Evolutionary conservation across 2,329 filamentous ascomycete genomes (phyloP).

Genomic region (Malbranchea zuffiana): DNA sequence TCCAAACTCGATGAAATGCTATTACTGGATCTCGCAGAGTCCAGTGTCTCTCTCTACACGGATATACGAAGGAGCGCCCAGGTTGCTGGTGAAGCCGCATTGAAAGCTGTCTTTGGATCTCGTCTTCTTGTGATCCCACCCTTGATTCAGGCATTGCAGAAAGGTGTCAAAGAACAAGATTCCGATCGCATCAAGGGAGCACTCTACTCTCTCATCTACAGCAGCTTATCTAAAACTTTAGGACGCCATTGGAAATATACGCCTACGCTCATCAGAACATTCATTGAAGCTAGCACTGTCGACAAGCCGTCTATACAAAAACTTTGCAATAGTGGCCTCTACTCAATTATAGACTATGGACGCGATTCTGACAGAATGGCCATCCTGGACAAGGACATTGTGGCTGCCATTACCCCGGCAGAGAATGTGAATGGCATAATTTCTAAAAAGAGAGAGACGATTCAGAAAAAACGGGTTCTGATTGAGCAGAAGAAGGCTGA

Average conservation of each 20-base stretch:
- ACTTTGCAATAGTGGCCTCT: conserved; percentile 68
- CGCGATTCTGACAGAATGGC: conserved; percentile 79
- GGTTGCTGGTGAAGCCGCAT: conserved; percentile 78
- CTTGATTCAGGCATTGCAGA: conserved; percentile 67
- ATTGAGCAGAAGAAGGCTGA: conserved; percentile 77
- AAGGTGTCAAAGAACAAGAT: conserved; percentile 67
- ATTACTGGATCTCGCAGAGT: conserved; percentile 77
- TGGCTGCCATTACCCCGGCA: conserved; percentile 60
- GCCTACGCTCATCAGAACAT: conserved; percentile 76
- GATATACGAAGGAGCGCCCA: conserved; percentile 94
- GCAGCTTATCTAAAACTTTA: conserved; percentile 76
- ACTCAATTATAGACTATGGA: conserved; percentile 83
- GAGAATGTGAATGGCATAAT: conserved; percentile 53
- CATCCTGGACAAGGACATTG: conserved; percentile 59
- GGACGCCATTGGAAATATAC: conserved; percentile 91
- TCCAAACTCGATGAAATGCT: conserved; percentile 81
- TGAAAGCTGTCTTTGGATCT: conserved; percentile 82
- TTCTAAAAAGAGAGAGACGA: conserved; percentile 57
- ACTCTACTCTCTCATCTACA: conserved; percentile 81
- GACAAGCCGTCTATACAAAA: conserved; percentile 94
- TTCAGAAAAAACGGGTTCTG: conserved; percentile 60
- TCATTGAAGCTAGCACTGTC: conserved; percentile 77
- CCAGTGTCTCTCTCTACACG: conserved; percentile 81
- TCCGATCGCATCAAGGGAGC: conserved; percentile 89
- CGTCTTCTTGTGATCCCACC: conserved; percentile 80